These are phyloP conservation scores for Rehmannia glutinosa DNA, from an alignment of 257 asterid genomes.

Conservation along the genomic window DNA sequence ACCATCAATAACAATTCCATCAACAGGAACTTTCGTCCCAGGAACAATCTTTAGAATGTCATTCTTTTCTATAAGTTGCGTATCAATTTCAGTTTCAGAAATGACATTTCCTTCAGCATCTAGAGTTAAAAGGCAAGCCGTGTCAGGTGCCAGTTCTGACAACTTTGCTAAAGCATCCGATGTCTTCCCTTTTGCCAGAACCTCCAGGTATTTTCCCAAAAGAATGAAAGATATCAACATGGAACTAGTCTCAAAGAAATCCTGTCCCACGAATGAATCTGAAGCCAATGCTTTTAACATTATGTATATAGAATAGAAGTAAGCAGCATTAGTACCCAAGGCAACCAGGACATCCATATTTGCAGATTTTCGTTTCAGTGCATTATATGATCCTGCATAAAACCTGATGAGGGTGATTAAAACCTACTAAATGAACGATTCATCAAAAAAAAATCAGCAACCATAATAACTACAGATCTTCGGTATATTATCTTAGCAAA, in stretches of 20 bases:
- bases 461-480: background rate
- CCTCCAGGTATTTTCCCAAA: slow-evolving; percentile 92
- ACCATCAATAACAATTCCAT: slow-evolving; percentile 84
- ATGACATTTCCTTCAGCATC: slow-evolving; percentile 75
- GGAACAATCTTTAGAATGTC: slow-evolving; percentile 93
- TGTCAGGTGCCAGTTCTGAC: slow-evolving; percentile 90
- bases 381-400: slow-evolving; percentile 92
- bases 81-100: slow-evolving; percentile 74
- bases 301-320: slow-evolving; percentile 76
- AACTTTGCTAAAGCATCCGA: slow-evolving; percentile 94
- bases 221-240: slow-evolving; percentile 97
- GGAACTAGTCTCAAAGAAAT: slow-evolving; percentile 96
- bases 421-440: slow-evolving; percentile 14
- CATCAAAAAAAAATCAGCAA: background rate
- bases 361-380: slow-evolving; percentile 79
- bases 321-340: slow-evolving; percentile 97
- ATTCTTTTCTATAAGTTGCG: slow-evolving; percentile 76
- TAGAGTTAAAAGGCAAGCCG: slow-evolving; percentile 69
- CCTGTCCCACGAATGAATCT: slow-evolving; percentile 86
- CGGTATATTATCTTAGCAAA: background rate
- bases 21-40: slow-evolving; percentile 92
- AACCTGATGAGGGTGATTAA: slow-evolving; percentile 58
- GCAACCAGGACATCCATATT: slow-evolving; percentile 99
- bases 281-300: slow-evolving; percentile 73
- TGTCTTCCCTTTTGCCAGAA: slow-evolving; percentile 90